Conservation (phyloP, 2,329 filamentous ascomycete species). For the Fusarium sp. region DNA sequence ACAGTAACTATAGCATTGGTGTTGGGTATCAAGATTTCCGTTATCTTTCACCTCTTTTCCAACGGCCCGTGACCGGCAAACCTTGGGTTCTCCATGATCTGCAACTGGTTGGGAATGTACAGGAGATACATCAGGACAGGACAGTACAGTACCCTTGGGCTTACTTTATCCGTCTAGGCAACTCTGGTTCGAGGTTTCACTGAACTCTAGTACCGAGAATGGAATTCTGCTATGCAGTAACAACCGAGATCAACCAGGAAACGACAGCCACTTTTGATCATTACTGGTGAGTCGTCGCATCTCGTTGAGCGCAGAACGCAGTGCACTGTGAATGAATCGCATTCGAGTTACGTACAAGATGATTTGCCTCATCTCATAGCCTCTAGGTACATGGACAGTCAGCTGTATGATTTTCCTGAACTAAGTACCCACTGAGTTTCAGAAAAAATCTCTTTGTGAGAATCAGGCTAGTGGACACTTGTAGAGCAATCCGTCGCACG, state of each 20-base stretch:
- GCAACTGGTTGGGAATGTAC: slow-evolving; percentile 6
- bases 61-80: slow-evolving; percentile 40
- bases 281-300: slow-evolving; percentile 10
- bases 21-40: slow-evolving; percentile 43
- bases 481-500: slow-evolving; percentile 32
- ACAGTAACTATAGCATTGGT: not conserved
- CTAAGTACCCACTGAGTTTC: slow-evolving; percentile 45
- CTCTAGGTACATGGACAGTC: not conserved
- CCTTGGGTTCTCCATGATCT: slow-evolving; percentile 42
- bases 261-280: not conserved
- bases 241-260: slow-evolving; percentile 14
- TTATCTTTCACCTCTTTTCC: slow-evolving; percentile 42
- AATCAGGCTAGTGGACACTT: slow-evolving; percentile 32
- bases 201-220: slow-evolving; percentile 19
- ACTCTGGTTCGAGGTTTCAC: slow-evolving; percentile 20
- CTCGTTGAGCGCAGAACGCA: slow-evolving; percentile 4
- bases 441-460: slow-evolving; percentile 16
- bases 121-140: no score
- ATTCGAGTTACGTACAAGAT: slow-evolving; percentile 13
- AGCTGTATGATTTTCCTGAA: slow-evolving; percentile 1
- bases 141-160: slow-evolving; percentile 10
- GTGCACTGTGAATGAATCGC: not conserved
- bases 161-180: slow-evolving; percentile 22
- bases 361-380: slow-evolving; percentile 11
- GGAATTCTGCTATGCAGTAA: not conserved